A percentile compares a stretch with the other conserved stretches of the same genome.
Conservation (phyloP, 192 early-diverging fungal species). For the Linderina pennispora region DNA sequence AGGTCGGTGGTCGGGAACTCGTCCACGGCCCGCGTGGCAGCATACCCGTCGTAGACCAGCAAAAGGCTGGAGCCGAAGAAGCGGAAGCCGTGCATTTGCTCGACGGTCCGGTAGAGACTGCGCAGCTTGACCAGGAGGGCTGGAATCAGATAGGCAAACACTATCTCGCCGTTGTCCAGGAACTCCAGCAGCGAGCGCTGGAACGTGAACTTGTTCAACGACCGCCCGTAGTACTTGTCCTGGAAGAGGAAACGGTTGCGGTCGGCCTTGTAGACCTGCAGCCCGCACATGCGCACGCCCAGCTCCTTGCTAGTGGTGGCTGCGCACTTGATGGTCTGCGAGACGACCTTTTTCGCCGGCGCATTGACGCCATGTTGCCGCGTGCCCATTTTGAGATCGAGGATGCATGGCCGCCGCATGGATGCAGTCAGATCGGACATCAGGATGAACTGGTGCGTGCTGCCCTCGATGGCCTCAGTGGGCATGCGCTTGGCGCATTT, state of each 20-base stretch:
- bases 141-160: constrained; percentile 77
- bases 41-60: constrained; percentile 86
- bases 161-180: constrained; percentile 75
- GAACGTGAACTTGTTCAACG: constrained; percentile 72
- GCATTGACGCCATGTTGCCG: constrained; percentile 93
- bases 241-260: constrained; percentile 73
- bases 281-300: constrained; percentile 94
- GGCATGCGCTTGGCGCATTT: constrained; percentile 48
- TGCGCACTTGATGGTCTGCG: constrained; percentile 91
- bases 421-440: constrained; percentile 91
- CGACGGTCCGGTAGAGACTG: constrained; percentile 68
- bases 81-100: constrained; percentile 70
- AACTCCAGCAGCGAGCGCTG: constrained; percentile 72
- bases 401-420: constrained; percentile 84
- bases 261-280: constrained; percentile 89
- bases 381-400: constrained; percentile 99
- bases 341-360: constrained; percentile 69
- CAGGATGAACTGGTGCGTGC: constrained; percentile 78
- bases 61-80: constrained; percentile 90
- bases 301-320: constrained; percentile 84
- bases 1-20: constrained; percentile 4
- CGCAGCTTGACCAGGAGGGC: constrained; percentile 67
- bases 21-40: constrained; percentile 9
- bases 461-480: constrained; percentile 35
- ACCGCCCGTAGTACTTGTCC: constrained; percentile 95